phyloP scores from a whole-genome alignment of 768 basidiomycete species.

The Hydnum rufescens region DNA sequence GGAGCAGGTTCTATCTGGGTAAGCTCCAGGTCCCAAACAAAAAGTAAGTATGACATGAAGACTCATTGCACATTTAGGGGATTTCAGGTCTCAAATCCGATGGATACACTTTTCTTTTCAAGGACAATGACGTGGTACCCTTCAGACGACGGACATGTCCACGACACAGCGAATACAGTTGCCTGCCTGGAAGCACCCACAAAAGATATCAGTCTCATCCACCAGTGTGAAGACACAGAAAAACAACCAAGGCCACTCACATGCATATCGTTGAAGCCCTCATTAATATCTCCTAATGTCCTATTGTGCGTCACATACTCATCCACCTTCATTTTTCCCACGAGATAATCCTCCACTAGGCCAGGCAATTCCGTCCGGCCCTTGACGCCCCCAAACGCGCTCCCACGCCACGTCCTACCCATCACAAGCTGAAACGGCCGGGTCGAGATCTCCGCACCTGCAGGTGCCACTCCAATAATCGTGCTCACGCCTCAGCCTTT shows the following conservation, averaged over 20 bases:
- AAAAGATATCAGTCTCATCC: neutral
- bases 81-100: too few species aligned
- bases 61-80: too few species aligned
- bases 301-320: slow-evolving; percentile 88
- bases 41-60: too few species aligned
- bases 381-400: slow-evolving; percentile 95
- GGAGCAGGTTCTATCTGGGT: too few species aligned
- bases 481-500: slow-evolving; percentile 98
- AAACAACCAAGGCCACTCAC: slow-evolving; percentile 32
- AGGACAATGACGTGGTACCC: too few species aligned
- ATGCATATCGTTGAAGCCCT: slow-evolving; percentile 93
- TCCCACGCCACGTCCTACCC: slow-evolving; percentile 84
- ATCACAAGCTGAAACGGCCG: slow-evolving; percentile 39
- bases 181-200: slow-evolving; percentile 32
- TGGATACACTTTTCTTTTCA: too few species aligned
- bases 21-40: too few species aligned
- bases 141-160: slow-evolving; percentile 37
- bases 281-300: slow-evolving; percentile 53
- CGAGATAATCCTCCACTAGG: slow-evolving; percentile 81
- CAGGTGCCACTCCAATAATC: slow-evolving; percentile 90
- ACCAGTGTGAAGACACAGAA: too few species aligned
- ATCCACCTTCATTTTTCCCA: slow-evolving; percentile 71
- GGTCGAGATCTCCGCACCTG: slow-evolving; percentile 86
- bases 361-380: slow-evolving; percentile 90
- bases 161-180: slow-evolving; percentile 92